Conservation (phyloP, 345 rosid genomes). For the Moricandia moricandioides region DNA sequence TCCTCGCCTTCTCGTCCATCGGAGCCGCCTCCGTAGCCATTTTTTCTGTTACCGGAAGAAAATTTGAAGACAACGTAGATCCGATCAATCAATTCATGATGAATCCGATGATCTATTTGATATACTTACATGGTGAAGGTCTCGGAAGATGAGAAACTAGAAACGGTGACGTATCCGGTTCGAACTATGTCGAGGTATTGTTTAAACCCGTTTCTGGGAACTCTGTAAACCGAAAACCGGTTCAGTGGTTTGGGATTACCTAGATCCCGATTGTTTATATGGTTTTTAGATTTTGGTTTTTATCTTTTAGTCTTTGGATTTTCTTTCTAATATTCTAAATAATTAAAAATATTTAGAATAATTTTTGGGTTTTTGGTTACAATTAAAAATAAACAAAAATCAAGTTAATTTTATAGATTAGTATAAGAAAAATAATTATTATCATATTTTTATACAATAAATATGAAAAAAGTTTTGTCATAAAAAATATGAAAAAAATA, state of each 20-base stretch:
- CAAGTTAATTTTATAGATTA: no score
- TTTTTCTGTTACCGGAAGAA: constrained; percentile 17
- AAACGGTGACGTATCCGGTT: not conserved
- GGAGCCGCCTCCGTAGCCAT: constrained; percentile 71
- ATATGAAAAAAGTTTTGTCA: no score
- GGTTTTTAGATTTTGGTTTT: no score
- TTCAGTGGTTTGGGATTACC: not conserved
- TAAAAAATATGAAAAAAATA: no score
- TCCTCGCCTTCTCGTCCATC: constrained; percentile 96
- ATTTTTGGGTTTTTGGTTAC: no score
- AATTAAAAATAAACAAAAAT: no score
- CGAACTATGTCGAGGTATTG: not conserved
- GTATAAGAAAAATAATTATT: no score
- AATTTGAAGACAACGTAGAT: not conserved
- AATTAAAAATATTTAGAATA: no score
- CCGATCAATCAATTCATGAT: not conserved
- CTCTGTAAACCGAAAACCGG: constrained; percentile 15
- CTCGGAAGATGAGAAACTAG: not conserved
- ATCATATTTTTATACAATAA: no score
- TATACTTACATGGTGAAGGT: not conserved
- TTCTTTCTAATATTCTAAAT: no score
- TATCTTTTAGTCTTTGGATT: no score
- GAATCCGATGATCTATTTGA: not conserved
- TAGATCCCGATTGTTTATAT: no score
- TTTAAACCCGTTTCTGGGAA: not conserved